Base-by-base conservation (phyloP, 345 rosid species). In the Diplotaxis tenuifolia region DNA sequence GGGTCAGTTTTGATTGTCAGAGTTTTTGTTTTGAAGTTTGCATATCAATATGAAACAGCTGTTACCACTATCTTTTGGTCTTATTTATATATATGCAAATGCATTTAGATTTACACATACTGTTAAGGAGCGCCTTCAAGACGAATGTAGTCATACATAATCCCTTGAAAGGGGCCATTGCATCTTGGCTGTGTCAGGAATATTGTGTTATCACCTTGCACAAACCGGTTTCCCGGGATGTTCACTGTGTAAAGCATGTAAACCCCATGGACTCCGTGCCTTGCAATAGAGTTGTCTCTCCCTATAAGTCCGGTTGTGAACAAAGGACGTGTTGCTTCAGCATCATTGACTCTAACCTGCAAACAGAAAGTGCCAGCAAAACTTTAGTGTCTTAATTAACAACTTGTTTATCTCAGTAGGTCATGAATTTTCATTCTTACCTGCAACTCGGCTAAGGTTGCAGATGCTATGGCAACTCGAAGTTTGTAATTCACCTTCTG, bases 281-380 rank as follows among this genome's bases (percentile, higher is more conserved):
- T 91, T 2, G 91, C 93, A n/a, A 94, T 84, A 0, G 98, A 79
- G 70, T 94, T 94, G 86, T 94, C 97, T 80, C 90, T 87, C 60
- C 96, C 98, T 5, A 91, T 85, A 32, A 87, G 83, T 38, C 97
- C 96, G 0, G 89, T 94, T 0, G 98, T 79, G 77, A 93, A 93
- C 5, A 88, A 62, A 20, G 98, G 93, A 9, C 85, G 88, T 34
- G 47, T 68, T 67, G 86, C 63, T 47, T 76, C 82, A 0, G 86
- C 84, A 68, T 91, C 88, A 47, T 91, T 91, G 14, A 88, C 82
- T 20, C 96, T 83, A 64, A 94, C 85, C 98, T 94, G 73, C 67
- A 62, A 64, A 28, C 3, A 27, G 12, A 21, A 65, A 52, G 4
- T 47, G 15, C 45, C 22, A 50, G 11, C 54, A 70, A 6, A 69